These are phyloP conservation scores for Salix udensis DNA, from an alignment of 345 rosid genomes.

Conservation along the genomic window DNA sequence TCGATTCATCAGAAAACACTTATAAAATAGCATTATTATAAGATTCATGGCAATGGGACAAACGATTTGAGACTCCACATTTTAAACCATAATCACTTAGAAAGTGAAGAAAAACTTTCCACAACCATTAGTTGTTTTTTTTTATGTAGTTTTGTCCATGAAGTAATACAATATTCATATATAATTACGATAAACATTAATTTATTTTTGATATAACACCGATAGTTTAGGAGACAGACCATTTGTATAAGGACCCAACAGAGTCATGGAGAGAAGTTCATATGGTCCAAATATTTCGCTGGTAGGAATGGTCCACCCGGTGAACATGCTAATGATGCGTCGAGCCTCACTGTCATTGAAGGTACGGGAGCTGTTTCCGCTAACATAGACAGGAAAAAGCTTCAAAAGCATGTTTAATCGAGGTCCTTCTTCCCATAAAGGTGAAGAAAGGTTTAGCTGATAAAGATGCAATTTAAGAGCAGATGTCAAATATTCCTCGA, in stretches of 20 bases:
- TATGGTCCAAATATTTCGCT: constrained; percentile 82
- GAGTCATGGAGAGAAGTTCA: constrained; percentile 67
- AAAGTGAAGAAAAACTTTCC: background rate
- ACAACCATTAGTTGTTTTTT: background rate
- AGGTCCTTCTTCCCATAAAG: constrained; percentile 70
- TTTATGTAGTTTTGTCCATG: background rate
- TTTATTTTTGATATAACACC: background rate
- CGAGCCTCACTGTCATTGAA: constrained; percentile 64
- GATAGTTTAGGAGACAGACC: constrained; percentile 48
- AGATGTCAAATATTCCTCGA: constrained; percentile 47
- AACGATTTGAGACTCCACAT: no score
- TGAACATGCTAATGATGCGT: constrained; percentile 57
- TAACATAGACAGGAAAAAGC: constrained; percentile 54
- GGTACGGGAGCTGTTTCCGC: constrained; percentile 24
- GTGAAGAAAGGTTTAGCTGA: constrained; percentile 53
- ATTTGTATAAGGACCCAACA: constrained; percentile 52
- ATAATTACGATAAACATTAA: background rate
- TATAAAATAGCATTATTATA: no score
- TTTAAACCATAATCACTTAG: background rate
- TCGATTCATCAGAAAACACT: background rate
- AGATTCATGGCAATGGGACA: no score
- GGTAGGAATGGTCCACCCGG: constrained; percentile 67
- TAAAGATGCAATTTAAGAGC: constrained; percentile 47
- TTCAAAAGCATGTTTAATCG: constrained; percentile 69
- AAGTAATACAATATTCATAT: background rate